A percentile compares a stretch with the other conserved stretches of the same genome.
phyloP scores from a whole-genome alignment of 306 rosid genomes.

The Parietaria judaica region DNA sequence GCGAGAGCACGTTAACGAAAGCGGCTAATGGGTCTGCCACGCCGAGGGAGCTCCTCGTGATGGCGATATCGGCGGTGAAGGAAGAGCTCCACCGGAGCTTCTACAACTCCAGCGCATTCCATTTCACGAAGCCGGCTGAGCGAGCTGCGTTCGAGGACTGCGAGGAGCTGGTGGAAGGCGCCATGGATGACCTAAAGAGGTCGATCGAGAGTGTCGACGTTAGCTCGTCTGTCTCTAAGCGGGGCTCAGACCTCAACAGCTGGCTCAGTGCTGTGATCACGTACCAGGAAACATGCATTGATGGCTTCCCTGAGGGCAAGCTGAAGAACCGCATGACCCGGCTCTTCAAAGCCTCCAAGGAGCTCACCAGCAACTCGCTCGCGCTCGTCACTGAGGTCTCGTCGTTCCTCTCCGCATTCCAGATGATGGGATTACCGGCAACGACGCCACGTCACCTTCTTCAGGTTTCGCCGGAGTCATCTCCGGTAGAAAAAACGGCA shows the following conservation, averaged over 20 bases:
- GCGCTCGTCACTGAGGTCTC: slow-evolving; percentile 44
- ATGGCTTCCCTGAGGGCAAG: slow-evolving; percentile 65
- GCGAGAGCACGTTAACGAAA: slow-evolving; percentile 34
- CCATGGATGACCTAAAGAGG: slow-evolving; percentile 39
- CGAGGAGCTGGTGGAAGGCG: slow-evolving; percentile 34
- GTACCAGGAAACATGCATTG: slow-evolving; percentile 61
- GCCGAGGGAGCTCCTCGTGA: slow-evolving; percentile 52
- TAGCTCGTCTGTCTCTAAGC: slow-evolving; percentile 8
- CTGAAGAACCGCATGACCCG: slow-evolving; percentile 31
- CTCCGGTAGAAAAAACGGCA: slow-evolving; percentile 15
- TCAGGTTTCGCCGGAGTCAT: not conserved
- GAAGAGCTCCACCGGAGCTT: slow-evolving; percentile 41
- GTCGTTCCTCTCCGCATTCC: slow-evolving; percentile 24
- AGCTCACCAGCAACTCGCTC: slow-evolving; percentile 66
- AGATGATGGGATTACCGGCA: not conserved
- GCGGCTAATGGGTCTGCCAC: slow-evolving; percentile 15
- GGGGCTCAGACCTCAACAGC: slow-evolving; percentile 43
- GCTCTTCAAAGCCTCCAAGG: slow-evolving; percentile 27
- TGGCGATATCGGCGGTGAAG: slow-evolving; percentile 27
- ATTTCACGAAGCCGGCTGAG: slow-evolving; percentile 29
- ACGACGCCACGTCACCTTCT: slow-evolving; percentile 29
- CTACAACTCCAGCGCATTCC: slow-evolving; percentile 13
- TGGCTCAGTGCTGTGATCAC: slow-evolving; percentile 87
- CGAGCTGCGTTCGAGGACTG: slow-evolving; percentile 70
- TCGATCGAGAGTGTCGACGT: slow-evolving; percentile 18